These are phyloP conservation scores for Pouteria campechiana DNA, from an alignment of 179 eudicot species.

Conservation along the genomic window DNA sequence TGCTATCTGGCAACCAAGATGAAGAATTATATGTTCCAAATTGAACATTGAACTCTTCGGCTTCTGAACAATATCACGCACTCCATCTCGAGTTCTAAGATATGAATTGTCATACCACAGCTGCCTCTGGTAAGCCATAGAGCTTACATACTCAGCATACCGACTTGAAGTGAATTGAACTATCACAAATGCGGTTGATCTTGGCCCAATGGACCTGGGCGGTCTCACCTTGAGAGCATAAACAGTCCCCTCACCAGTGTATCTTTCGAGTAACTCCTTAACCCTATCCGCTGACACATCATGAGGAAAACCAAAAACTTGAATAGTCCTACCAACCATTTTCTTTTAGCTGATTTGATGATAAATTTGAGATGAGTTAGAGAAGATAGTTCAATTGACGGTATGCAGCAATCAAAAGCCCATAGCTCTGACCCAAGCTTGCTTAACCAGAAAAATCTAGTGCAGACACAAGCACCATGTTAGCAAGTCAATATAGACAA, in stretches of 20 bases:
- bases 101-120: conserved; percentile 41
- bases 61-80: conserved; percentile 39
- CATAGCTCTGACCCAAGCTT: no score
- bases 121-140: conserved; percentile 15
- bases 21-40: conserved; percentile 27
- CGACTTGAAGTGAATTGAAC: conserved; percentile 44
- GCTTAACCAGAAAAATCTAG: no score
- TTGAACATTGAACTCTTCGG: conserved; percentile 32
- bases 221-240: conserved; percentile 57
- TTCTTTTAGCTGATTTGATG: no score
- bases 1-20: conserved; percentile 71
- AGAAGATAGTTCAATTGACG: no score
- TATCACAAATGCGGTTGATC: conserved; percentile 37
- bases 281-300: conserved; percentile 30
- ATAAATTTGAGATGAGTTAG: no score
- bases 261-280: conserved; percentile 33
- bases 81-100: conserved; percentile 34
- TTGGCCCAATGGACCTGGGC: conserved; percentile 27
- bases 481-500: no score
- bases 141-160: conserved; percentile 26
- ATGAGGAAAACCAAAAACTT: conserved; percentile 60
- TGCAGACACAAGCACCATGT: no score
- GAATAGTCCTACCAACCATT: conserved; percentile 74
- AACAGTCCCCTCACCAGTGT: conserved; percentile 53
- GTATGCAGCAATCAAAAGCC: no score